Conservation (phyloP, 352 stramenopile genomes). For the Globisporangium spinosum region DNA sequence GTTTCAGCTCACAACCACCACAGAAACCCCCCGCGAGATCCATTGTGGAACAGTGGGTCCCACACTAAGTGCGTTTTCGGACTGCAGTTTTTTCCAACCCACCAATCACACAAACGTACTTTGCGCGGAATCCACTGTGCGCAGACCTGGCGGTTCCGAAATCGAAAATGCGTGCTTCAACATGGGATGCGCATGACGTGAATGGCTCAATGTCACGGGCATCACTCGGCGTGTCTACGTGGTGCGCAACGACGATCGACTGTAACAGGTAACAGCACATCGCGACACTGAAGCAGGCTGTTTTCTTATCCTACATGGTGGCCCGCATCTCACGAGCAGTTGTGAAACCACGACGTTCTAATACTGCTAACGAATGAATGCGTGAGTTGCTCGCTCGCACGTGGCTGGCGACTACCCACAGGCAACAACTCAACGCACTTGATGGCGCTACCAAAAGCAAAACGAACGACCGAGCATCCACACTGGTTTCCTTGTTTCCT, state of each 20-base stretch:
- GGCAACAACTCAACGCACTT: not conserved
- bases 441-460: not conserved
- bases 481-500: not conserved
- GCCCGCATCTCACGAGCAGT: not conserved
- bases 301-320: not conserved
- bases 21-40: slow-evolving; percentile 16
- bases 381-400: not conserved
- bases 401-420: not conserved
- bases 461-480: not conserved
- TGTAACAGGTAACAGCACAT: not conserved
- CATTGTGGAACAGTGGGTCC: not conserved
- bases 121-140: not conserved
- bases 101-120: not conserved
- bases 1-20: slow-evolving; percentile 19
- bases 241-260: not conserved
- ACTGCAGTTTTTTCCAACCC: not conserved
- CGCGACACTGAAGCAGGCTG: not conserved
- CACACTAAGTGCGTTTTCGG: not conserved
- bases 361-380: not conserved
- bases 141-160: not conserved
- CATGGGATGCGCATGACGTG: not conserved
- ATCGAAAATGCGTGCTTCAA: not conserved
- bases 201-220: not conserved
- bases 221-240: not conserved
- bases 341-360: not conserved